These are phyloP conservation scores for Sclerotiophoma versabilis DNA, from an alignment of 2,329 filamentous ascomycete genomes.

Conservation along the genomic window DNA sequence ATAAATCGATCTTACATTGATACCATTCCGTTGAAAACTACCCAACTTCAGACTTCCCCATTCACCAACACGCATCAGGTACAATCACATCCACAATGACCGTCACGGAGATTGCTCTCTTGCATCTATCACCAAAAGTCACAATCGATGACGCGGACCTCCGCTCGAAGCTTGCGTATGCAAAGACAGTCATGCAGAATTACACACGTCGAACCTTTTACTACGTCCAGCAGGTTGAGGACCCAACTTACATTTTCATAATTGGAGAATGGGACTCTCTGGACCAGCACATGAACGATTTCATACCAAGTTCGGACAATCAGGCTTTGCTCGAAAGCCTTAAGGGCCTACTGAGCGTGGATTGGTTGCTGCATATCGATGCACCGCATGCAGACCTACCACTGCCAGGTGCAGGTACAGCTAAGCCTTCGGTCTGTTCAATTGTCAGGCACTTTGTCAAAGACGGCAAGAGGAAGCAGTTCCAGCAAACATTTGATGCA, in stretches of 20 bases:
- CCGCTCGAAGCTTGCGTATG: conserved; percentile 44
- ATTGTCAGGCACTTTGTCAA: conserved; percentile 48
- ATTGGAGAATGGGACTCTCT: conserved; percentile 57
- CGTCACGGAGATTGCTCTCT: conserved; percentile 56
- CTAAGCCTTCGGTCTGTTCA: conserved; percentile 27
- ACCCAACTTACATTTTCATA: conserved; percentile 53
- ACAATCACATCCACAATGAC: conserved; percentile 35
- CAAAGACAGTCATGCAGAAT: conserved; percentile 48
- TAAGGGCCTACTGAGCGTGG: conserved; percentile 48
- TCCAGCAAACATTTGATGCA: conserved; percentile 35
- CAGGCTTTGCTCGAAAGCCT: conserved; percentile 49
- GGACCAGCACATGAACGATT: conserved; percentile 51
- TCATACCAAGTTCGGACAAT: conserved; percentile 54
- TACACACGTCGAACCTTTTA: conserved; percentile 49
- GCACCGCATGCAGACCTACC: conserved; percentile 44
- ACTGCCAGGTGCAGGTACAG: conserved; percentile 20
- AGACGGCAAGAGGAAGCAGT: conserved; percentile 27
- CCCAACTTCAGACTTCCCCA: not conserved
- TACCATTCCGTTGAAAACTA: not conserved
- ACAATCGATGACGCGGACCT: conserved; percentile 29
- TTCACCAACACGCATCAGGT: not conserved
- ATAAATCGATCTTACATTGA: not conserved
- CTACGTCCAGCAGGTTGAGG: conserved; percentile 54
- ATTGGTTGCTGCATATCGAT: conserved; percentile 56
- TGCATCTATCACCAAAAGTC: conserved; percentile 44